Base-by-base conservation (phyloP, 31 red algal genomes). In the Asparagopsis taxiformis region DNA sequence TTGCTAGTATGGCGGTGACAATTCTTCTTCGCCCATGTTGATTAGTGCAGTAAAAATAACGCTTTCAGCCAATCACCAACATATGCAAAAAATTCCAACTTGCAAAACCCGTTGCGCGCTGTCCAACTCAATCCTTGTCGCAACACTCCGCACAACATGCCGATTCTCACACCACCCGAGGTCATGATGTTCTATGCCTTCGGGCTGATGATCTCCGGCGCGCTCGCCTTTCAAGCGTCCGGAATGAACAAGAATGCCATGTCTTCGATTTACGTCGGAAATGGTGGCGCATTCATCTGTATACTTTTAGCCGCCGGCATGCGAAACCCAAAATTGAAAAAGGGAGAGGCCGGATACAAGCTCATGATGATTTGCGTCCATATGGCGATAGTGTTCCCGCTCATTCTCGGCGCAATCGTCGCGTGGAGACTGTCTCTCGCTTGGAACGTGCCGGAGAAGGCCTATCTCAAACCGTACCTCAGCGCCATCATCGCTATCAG, bases 201-300 rank as follows among this genome's bases (percentile, higher is more conserved):
- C 21, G 50, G 30, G 17, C 22, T 76, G 32, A 86, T 86, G 81
- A 44, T 86, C 0, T 76, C 61, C 64, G 81, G 81, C 17, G 70
- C 81, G 21, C 51, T 86, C 43, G 68, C 81, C 25, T 86, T 75
- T 49, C 28, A 86, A 21, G 81, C 51, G 31, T 75, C 70, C 2
- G 62, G 61, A 1, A 31, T 67, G 0, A 23, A 28, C 3, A 59
- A 68, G 37, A 76, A 57, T 26, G 70, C 81, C 1, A 35, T 67
- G n/a, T 75, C 81, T 4, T 59, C 70, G 6, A 68, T 86, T 25
- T 86, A 75, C 51, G 70, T 86, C 55, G 81, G 81, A 32, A 86
- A 86, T 33, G 81, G 81, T 29, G 50, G 69, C 59, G 81, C 81
- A 22, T 46, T 75, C 0, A 22, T 86, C 10, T 60, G 43, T 22